These are phyloP conservation scores for Dionaea muscipula DNA, from an alignment of 179 eudicot genomes.

Conservation along the genomic window DNA sequence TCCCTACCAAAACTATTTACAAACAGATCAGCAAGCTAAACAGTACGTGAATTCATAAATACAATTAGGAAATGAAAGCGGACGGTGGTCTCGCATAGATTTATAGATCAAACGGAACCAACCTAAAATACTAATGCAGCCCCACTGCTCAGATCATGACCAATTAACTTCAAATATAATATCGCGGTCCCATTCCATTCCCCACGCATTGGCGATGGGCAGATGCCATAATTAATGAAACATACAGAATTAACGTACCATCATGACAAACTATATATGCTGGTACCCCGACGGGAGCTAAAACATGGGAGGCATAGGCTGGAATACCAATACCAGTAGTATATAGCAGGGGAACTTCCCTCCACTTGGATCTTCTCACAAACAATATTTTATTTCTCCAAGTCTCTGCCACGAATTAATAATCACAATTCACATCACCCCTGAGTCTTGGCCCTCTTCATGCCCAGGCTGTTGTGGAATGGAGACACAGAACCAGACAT, in stretches of 20 bases:
- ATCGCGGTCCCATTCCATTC: neutral
- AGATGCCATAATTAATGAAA: constrained; percentile 11
- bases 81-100: too few relatives aligned
- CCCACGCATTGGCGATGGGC: neutral
- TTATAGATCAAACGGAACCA: neutral
- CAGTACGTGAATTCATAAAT: too few relatives aligned
- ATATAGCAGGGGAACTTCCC: neutral
- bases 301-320: constrained; percentile 24
- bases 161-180: too few relatives aligned
- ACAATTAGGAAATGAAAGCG: too few relatives aligned
- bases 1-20: too few relatives aligned
- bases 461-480: constrained; percentile 84
- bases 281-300: constrained; percentile 50
- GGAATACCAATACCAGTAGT: constrained; percentile 25
- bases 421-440: constrained; percentile 32
- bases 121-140: neutral
- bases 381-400: neutral
- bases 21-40: too few relatives aligned
- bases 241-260: too few relatives aligned
- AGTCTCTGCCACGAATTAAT: neutral
- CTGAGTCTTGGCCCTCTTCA: constrained; percentile 95
- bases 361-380: neutral
- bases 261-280: constrained; percentile 18
- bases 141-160: neutral
- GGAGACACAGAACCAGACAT: constrained; percentile 94